phyloP scores from a whole-genome alignment of 331 rosid species.

The Erythrophleum ivorense region DNA sequence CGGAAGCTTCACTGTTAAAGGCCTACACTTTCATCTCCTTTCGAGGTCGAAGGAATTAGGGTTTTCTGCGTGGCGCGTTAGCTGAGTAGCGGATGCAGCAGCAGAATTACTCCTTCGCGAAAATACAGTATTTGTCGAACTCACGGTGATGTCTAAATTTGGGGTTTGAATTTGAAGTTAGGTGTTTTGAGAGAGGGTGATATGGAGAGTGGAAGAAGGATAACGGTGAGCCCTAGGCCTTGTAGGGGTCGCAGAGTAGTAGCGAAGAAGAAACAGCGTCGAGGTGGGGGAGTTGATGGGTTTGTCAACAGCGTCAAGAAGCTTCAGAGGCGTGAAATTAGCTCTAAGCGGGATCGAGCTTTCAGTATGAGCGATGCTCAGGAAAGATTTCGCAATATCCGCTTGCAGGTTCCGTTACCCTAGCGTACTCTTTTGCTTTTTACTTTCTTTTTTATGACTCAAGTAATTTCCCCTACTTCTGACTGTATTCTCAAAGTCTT shows the following conservation, averaged over 20 bases:
- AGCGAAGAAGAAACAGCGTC: constrained; percentile 85
- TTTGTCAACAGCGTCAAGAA: constrained; percentile 95
- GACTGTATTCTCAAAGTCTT: background rate
- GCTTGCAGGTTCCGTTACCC: constrained; percentile 70
- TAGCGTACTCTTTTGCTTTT: background rate
- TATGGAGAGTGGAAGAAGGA: constrained; percentile 95
- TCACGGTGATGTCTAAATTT: background rate
- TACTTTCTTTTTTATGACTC: background rate
- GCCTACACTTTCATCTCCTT: constrained; percentile 30
- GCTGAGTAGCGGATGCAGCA: background rate
- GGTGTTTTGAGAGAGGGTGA: constrained; percentile 40
- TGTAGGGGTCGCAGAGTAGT: constrained; percentile 81
- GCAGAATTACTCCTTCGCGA: background rate
- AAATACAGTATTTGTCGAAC: constrained; percentile 2
- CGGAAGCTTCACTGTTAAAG: background rate
- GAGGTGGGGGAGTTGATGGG: constrained; percentile 73
- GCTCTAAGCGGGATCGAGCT: constrained; percentile 94
- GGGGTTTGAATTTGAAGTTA: constrained; percentile 33
- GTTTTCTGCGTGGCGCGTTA: constrained; percentile 28
- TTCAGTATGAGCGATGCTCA: constrained; percentile 98
- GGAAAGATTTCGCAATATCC: constrained; percentile 93
- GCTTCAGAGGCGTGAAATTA: constrained; percentile 97
- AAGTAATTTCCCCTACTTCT: background rate
- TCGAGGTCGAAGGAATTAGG: constrained; percentile 34
- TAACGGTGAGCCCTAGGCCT: constrained; percentile 95